Evolutionary conservation across 2,329 filamentous ascomycete species (phyloP).

Genomic region (Ophiocordyceps camponoti-saundersi): DNA sequence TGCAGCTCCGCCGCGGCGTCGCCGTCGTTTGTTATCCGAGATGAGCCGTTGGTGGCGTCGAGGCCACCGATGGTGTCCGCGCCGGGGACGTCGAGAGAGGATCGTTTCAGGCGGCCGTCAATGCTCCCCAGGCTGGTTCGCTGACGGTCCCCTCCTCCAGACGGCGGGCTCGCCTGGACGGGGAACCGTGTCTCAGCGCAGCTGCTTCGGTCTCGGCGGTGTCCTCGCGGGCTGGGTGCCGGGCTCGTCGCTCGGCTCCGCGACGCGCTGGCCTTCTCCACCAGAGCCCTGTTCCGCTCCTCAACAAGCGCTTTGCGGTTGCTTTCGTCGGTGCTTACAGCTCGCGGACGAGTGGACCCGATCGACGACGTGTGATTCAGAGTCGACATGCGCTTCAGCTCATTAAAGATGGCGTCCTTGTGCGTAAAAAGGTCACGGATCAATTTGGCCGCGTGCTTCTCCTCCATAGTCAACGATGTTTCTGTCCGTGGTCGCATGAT

Average conservation of each 20-base stretch:
- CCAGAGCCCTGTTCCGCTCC: constrained; percentile 70
- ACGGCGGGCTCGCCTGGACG: constrained; percentile 50
- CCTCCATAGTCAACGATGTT: constrained; percentile 84
- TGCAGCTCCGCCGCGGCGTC: constrained; percentile 33
- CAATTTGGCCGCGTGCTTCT: constrained; percentile 80
- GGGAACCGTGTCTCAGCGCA: constrained; percentile 70
- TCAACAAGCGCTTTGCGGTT: constrained; percentile 89
- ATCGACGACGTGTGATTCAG: constrained; percentile 47
- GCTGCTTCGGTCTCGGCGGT: constrained; percentile 68
- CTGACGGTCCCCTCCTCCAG: constrained; percentile 28
- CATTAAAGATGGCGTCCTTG: constrained; percentile 90
- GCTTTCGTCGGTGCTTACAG: constrained; percentile 89
- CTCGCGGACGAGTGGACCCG: constrained; percentile 48
- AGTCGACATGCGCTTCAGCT: constrained; percentile 77
- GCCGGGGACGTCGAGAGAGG: constrained; percentile 70
- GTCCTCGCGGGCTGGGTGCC: constrained; percentile 40
- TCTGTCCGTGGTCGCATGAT: constrained; percentile 76
- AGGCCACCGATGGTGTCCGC: constrained; percentile 24
- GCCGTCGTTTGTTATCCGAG: constrained; percentile 8
- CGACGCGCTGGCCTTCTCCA: constrained; percentile 45
- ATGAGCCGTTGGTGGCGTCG: constrained; percentile 24
- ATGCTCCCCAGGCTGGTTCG: constrained; percentile 33
- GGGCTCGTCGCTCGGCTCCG: constrained; percentile 64
- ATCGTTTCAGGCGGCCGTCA: constrained; percentile 31
- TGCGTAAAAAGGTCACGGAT: constrained; percentile 83